Conservation (phyloP, 441 rosid genomes). For the Pelargonium exstipulatum region DNA sequence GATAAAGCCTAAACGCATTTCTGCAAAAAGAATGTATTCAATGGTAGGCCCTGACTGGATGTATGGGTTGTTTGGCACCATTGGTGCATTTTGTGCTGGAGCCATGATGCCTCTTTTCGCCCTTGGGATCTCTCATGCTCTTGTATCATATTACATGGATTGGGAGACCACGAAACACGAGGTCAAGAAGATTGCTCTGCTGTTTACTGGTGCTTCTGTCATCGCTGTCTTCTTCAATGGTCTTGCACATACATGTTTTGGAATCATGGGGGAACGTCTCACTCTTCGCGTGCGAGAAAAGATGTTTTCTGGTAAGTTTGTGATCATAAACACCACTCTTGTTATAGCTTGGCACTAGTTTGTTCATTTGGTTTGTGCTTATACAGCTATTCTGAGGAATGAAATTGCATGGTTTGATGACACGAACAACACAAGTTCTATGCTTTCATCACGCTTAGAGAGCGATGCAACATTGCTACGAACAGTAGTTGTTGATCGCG, state of each 20-base stretch:
- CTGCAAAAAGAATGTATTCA: slow-evolving; percentile 93
- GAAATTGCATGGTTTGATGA: slow-evolving; percentile 99
- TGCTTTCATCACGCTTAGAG: slow-evolving; percentile 82
- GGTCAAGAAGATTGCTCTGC: slow-evolving; percentile 74
- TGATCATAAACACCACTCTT: too few species aligned
- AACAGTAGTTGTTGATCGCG: slow-evolving; percentile 95
- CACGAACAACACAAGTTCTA: slow-evolving; percentile 92
- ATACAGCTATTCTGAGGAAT: too few species aligned
- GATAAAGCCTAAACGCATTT: slow-evolving; percentile 93
- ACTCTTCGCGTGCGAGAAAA: slow-evolving; percentile 95
- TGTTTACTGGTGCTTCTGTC: slow-evolving; percentile 85
- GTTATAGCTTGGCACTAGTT: too few species aligned
- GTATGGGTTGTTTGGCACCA: slow-evolving; percentile 81
- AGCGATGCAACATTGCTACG: slow-evolving; percentile 95
- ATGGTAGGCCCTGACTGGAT: slow-evolving; percentile 75
- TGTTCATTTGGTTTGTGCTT: too few species aligned
- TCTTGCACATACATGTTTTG: slow-evolving; percentile 94
- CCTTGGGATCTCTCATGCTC: slow-evolving; percentile 78
- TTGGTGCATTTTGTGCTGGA: slow-evolving; percentile 93
- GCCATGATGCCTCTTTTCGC: slow-evolving; percentile 84
- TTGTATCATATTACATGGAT: slow-evolving; percentile 62
- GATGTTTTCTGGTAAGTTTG: slow-evolving; percentile 75
- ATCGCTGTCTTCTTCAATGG: slow-evolving; percentile 86
- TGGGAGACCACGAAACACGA: slow-evolving; percentile 51
- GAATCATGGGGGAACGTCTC: slow-evolving; percentile 91